A percentile compares a stretch with the other conserved stretches of the same genome.
phyloP scores from a whole-genome alignment of 805 yeast species.

The Danielozyma ontarioensis region DNA sequence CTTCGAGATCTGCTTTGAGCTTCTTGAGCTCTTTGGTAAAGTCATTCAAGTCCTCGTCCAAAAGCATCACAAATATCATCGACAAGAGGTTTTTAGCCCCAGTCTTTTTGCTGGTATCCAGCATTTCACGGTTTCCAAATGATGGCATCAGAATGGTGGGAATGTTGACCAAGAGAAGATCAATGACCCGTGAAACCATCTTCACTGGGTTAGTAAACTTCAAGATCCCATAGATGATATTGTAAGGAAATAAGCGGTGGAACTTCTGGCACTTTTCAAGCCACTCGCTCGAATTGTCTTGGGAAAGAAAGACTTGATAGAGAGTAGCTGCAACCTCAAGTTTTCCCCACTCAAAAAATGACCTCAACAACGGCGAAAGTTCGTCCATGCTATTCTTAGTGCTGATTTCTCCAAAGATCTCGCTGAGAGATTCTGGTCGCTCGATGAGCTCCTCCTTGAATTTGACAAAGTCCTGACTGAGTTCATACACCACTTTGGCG shows the following conservation, averaged over 20 bases:
- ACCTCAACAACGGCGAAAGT: conserved; percentile 59
- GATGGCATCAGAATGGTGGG: conserved; percentile 22
- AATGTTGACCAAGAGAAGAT: conserved; percentile 59
- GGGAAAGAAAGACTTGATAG: conserved; percentile 74
- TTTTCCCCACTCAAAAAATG: conserved; percentile 77
- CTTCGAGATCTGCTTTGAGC: conserved; percentile 35
- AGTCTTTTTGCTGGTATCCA: conserved; percentile 6
- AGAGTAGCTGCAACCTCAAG: conserved; percentile 81
- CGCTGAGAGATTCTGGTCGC: conserved; percentile 49
- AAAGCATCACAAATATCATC: conserved; percentile 62
- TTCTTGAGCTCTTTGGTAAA: conserved; percentile 50
- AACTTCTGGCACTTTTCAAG: conserved; percentile 65
- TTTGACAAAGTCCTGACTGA: conserved; percentile 53
- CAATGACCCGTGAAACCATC: conserved; percentile 74
- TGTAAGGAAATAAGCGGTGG: conserved; percentile 78
- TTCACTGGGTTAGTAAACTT: conserved; percentile 84
- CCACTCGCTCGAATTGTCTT: conserved; percentile 74
- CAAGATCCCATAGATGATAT: conserved; percentile 68
- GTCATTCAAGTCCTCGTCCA: conserved; percentile 69
- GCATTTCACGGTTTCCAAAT: conserved; percentile 11
- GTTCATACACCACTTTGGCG: conserved; percentile 46
- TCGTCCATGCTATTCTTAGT: conserved; percentile 45
- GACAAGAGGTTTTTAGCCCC: conserved; percentile 49
- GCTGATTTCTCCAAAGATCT: conserved; percentile 64
- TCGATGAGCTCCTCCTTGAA: conserved; percentile 52